phyloP scores from a whole-genome alignment of 495 filamentous ascomycete genomes.

The Aspergillus conjunctus region DNA sequence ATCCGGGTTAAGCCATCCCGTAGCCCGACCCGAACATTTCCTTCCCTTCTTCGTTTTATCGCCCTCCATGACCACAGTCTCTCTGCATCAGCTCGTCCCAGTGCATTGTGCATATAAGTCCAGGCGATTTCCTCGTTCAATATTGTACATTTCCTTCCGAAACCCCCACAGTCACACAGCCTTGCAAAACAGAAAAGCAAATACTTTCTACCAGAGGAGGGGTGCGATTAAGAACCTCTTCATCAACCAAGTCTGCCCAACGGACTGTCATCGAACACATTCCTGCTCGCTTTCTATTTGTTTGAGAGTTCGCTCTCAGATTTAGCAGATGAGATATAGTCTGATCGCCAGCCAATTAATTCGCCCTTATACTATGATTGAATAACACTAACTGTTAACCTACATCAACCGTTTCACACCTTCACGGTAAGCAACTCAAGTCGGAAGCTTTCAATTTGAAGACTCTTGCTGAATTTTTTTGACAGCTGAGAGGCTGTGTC shows the following conservation, averaged over 20 bases:
- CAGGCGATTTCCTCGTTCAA: no score
- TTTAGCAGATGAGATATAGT: conserved; percentile 27
- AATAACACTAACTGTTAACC: conserved; percentile 44
- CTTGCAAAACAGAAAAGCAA: no score
- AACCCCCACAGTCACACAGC: no score
- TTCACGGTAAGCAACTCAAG: conserved; percentile 6
- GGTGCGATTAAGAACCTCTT: neutral
- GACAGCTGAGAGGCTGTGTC: neutral
- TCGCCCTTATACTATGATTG: conserved; percentile 37
- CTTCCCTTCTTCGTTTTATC: neutral
- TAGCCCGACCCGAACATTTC: neutral
- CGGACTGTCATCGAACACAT: neutral
- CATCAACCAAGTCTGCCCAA: neutral
- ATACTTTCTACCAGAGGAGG: neutral
- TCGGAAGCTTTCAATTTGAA: neutral
- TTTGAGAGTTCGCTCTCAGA: neutral
- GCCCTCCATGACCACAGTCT: no score
- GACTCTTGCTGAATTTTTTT: neutral
- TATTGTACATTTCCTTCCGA: no score
- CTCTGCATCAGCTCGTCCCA: no score
- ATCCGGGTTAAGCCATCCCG: neutral
- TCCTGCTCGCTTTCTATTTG: neutral
- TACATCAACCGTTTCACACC: neutral
- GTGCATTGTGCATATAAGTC: no score
- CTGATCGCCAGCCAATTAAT: neutral